Evolutionary conservation across 106 monocot genomes (phyloP), one percentile per base, ranked within the genome.

Genomic region (Acorus gramineus): DNA sequence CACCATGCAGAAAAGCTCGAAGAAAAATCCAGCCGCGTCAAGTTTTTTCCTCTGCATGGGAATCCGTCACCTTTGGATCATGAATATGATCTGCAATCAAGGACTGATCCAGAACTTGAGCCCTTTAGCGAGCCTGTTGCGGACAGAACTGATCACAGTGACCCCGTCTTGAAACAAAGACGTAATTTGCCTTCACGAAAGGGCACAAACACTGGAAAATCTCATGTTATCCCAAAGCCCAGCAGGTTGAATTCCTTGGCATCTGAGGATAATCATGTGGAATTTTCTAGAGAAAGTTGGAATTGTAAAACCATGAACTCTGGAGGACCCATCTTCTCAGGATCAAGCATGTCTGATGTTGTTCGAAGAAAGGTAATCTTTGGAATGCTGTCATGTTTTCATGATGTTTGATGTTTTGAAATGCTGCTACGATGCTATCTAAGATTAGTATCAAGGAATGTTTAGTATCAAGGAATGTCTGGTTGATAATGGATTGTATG

Each of bases 291-390:
- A 53, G 93, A 71, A 68, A 80, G 76, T 74, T 82, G 84, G 91
- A 87, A 70, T 62, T 48, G 68, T 52, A 80, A 76, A 73, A 69
- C 73, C 13, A 52, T 28, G 6, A 81, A 53, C 10, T 57, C 47
- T 58, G 62, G 56, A 60, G 75, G 64, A 14, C 76, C 66, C 68
- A 69, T 62, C 42, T 68, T 52, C 9, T 7, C 52, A 45, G 62
- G 70, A 8, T 55, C 70, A 69, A 86, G 84, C 64, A 80, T 82
- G 84, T 74, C 82, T 49, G 87, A 88, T 49, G 76, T 74, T 57
- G 78, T 79, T 62, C 96, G 91, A 62, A 76, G 96, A 71, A 96
- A 96, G 85, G 96, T 96, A 75, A 11, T 59, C 12, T 10, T 46
- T 50, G 11, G 9, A 11, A 28, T 28, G 28, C 28, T 28, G 28